Percentiles rank a stretch among this genome's conserved stretches.
These are phyloP conservation scores for Trifolium repens DNA, from an alignment of 306 rosid genomes.

Conservation along the genomic window DNA sequence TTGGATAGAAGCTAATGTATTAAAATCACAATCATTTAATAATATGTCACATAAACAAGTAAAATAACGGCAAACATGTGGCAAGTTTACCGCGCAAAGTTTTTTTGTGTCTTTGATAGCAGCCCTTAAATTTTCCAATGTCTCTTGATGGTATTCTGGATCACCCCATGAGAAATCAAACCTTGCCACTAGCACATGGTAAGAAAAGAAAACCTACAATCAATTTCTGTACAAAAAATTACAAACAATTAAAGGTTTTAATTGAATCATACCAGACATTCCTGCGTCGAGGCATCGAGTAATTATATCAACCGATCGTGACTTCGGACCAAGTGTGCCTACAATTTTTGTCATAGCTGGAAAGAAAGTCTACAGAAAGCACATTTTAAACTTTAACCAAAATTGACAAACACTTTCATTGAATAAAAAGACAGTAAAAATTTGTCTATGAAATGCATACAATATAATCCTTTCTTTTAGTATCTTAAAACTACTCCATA, in stretches of 20 bases:
- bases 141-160: slow-evolving; percentile 79
- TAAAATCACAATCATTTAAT: slow-evolving; percentile 6
- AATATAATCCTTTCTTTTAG: not conserved
- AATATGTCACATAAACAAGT: not conserved
- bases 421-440: slow-evolving; percentile 2
- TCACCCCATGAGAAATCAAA: slow-evolving; percentile 90
- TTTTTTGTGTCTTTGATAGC: slow-evolving; percentile 67
- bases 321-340: slow-evolving; percentile 86
- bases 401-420: slow-evolving; percentile 25
- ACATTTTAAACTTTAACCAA: slow-evolving; percentile 39
- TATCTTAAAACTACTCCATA: slow-evolving; percentile 1
- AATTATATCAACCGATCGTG: slow-evolving; percentile 71
- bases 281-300: slow-evolving; percentile 80
- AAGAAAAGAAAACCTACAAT: slow-evolving; percentile 17
- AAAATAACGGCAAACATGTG: slow-evolving; percentile 22
- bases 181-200: slow-evolving; percentile 69
- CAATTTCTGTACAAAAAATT: too few relatives aligned
- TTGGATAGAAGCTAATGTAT: not conserved
- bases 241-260: slow-evolving; percentile 12
- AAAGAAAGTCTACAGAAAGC: slow-evolving; percentile 64
- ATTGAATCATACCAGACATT: slow-evolving; percentile 74
- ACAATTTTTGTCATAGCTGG: slow-evolving; percentile 90
- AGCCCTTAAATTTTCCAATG: slow-evolving; percentile 69
- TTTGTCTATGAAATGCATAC: not conserved
- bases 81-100: slow-evolving; percentile 74